Base-by-base conservation (phyloP, 208 protist genomes). In the Trypanosoma cruzi region DNA sequence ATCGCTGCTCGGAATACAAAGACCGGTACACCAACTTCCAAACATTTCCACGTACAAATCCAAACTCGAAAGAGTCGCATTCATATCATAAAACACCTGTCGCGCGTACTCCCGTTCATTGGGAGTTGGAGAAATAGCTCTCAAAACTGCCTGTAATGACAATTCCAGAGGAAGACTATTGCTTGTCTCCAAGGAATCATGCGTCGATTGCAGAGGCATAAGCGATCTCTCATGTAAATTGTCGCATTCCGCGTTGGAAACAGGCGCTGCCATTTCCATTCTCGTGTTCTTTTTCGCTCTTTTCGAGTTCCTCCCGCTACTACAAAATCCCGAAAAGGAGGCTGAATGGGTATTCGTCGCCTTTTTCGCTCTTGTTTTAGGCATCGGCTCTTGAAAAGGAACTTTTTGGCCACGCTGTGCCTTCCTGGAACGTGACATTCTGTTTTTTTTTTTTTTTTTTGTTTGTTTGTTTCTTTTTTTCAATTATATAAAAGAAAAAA, bases 1-100 rank as follows among this genome's bases (percentile, higher is more conserved):
- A 57, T 96, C 91, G 67, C 91, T 96, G n/a, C 69, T 78, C 11
- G 89, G 86, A 52, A 86, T 92, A 8, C 78, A 60, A 0, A 94
- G 58, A 4, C 91, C 91, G 0, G 91, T 96, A 55, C 64, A 62
- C 53, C 88, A 69, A 57, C 91, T 96, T 18, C 91, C 91, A 75
- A 91, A 96, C 1, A 92, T 64, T n/a, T 83, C 65, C 0, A 82
- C 80, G n/a, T 66, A 58, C 6, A 92, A 20, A 13, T 79, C 84
- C 11, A 81, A 32, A 0, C 31, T 28, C 36, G 58, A 55, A 34
- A 95, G 60, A 18, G 77, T 54, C 4, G 3, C 7, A 14, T 63
- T 67, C 29, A 93, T 46, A 55, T 89, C 89, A 3, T 64, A 14
- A 13, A 95, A 60, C 18, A 93, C 86, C 18, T 52, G 37, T 34